Evolutionary conservation across 225 moss, liverwort and hornwort species (phyloP), one percentile per base, ranked within the genome.

Genomic region (Thuidium tamariscinum): DNA sequence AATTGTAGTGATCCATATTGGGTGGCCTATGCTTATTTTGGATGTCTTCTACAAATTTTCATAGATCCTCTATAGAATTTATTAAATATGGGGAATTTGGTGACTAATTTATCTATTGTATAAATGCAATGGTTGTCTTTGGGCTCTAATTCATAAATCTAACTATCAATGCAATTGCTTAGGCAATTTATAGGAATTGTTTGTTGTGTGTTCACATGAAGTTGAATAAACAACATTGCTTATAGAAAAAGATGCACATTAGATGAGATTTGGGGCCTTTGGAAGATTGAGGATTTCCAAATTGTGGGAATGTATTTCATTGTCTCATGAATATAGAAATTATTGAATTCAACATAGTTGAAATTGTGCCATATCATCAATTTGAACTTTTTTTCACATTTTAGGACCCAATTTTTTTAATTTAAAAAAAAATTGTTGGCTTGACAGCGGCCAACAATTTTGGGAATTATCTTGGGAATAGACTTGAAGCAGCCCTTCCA

Each of bases 81-180:
- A 26, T 69, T 25, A 26, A 69, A 26, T 41, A 26, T 70, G 16
- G 27, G 27, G 16, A 42, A 70, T 42, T 70, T 74, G 7, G 32
- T 52, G 22, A 52, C 8, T 74, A 13, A 34, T 51, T 4, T 74
- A 10, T 51, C 13, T 21, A 20, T 34, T 0, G 2, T 5, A 21
- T 8, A 74, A 51, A 51, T 51, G 49, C 20, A 32, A 73, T 32
- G 32, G 32, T 30, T 73, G 30, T 2, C 6, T 11, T 5, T 48
- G 2, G 7, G 11, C 2, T 0, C 19, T 12, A 18, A 73, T 0
- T 48, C 12, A 19, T 32, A 19, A 48, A 73, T 73, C 3, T 74
- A 6, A 32, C 7, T 32, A 49, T 13, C 7, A 49, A 34, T 49
- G 49, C 34, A 49, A 34, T 0, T 0, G 0, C 21, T 18, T 30